Conservation (phyloP, 768 basidiomycete species). For the Lepiota venenata region DNA sequence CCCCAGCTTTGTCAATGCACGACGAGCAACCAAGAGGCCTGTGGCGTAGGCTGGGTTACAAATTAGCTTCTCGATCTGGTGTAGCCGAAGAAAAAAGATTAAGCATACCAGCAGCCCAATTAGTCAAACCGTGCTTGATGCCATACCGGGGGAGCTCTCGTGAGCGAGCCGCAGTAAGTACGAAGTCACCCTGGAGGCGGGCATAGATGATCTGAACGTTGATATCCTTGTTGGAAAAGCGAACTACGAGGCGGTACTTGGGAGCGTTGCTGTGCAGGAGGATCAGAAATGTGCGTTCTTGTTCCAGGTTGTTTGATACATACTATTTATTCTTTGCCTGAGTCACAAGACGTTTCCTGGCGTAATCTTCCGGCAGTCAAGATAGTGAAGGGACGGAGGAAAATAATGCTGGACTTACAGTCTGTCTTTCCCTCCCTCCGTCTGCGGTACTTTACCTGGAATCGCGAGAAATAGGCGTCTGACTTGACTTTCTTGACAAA, state of each 20-base stretch:
- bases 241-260: constrained; percentile 97
- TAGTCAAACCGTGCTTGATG: constrained; percentile 97
- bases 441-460: constrained; percentile 98
- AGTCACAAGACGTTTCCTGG: constrained; percentile 92
- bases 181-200: constrained; percentile 95
- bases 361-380: constrained; percentile 69
- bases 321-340: constrained; percentile 99
- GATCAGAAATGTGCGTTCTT: not conserved
- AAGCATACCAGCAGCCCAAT: constrained; percentile 89
- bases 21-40: constrained; percentile 91
- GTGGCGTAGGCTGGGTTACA: constrained; percentile 81
- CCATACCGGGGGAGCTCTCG: constrained; percentile 93
- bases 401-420: constrained; percentile 48
- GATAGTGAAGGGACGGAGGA: not conserved
- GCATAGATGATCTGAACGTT: constrained; percentile 96
- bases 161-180: constrained; percentile 85
- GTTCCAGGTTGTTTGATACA: constrained; percentile 19
- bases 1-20: constrained; percentile 92
- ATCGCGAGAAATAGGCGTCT: constrained; percentile 96
- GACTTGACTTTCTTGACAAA: constrained; percentile 98
- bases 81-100: not conserved
- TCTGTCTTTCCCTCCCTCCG: constrained; percentile 99
- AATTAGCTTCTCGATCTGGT: constrained; percentile 2
- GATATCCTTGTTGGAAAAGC: constrained; percentile 97
- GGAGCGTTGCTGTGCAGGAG: constrained; percentile 76